A percentile compares a stretch with the other conserved stretches of the same genome.
phyloP scores from a whole-genome alignment of 495 filamentous ascomycete species.

The Chaetomium tenue region DNA sequence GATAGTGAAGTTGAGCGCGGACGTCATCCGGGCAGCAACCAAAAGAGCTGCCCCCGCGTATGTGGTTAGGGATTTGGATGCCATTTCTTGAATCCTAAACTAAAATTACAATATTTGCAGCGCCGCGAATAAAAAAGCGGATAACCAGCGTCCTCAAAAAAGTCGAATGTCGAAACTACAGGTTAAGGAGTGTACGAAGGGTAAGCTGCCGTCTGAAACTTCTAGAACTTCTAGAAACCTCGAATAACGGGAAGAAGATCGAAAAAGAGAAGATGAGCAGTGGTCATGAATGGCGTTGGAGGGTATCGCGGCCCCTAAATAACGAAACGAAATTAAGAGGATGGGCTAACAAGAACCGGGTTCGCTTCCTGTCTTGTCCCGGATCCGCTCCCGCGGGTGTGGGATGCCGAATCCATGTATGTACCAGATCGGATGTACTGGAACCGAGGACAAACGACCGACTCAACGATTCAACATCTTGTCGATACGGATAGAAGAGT shows the following conservation, averaged over 20 bases:
- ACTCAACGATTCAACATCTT: no score
- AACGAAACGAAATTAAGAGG: constrained; percentile 32
- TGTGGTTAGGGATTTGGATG: not conserved
- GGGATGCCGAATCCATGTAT: constrained; percentile 10
- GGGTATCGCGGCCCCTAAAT: constrained; percentile 15
- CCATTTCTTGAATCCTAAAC: not conserved
- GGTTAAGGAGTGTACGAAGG: constrained; percentile 7
- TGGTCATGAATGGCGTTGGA: not conserved
- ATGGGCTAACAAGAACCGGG: constrained; percentile 18
- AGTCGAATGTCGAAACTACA: not conserved
- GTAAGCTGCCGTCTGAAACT: not conserved
- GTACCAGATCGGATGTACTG: constrained; percentile 7
- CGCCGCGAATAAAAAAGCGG: not conserved
- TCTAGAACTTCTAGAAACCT: constrained; percentile 6
- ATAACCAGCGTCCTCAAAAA: not conserved
- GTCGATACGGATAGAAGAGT: not conserved
- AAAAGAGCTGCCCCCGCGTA: constrained; percentile 16
- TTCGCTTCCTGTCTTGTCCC: constrained; percentile 12
- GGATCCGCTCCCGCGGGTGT: constrained; percentile 11
- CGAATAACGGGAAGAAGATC: not conserved
- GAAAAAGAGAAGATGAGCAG: not conserved
- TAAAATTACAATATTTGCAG: not conserved
- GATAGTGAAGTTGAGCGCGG: constrained; percentile 49
- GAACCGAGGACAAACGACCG: constrained; percentile 10
- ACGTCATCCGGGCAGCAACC: constrained; percentile 18